phyloP scores from a whole-genome alignment of 495 filamentous ascomycete species.

The Tuber magnatum region DNA sequence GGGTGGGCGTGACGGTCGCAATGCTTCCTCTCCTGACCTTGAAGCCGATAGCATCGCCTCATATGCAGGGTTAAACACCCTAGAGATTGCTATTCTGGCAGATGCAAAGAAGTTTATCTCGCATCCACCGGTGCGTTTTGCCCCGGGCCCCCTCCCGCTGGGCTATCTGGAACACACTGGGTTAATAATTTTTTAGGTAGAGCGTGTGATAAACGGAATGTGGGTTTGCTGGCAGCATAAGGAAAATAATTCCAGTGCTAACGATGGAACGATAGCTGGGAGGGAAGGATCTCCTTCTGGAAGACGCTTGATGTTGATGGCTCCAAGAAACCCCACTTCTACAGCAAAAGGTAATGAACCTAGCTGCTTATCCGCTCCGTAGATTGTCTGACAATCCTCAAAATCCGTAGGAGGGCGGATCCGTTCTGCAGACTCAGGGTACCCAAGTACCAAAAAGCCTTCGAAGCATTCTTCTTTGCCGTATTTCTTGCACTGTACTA shows the following conservation, averaged over 20 bases:
- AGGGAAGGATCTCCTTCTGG: constrained; percentile 89
- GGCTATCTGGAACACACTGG: not conserved
- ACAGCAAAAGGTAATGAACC: constrained; percentile 55
- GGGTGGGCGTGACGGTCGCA: constrained; percentile 14
- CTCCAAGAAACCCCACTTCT: constrained; percentile 72
- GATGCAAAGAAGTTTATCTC: constrained; percentile 85
- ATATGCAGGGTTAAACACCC: constrained; percentile 71
- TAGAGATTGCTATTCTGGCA: constrained; percentile 86
- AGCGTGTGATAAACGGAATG: constrained; percentile 79
- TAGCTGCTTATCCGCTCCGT: not conserved
- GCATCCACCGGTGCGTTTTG: constrained; percentile 58
- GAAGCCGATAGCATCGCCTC: constrained; percentile 44
- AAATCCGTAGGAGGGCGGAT: constrained; percentile 54
- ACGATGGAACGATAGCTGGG: constrained; percentile 51
- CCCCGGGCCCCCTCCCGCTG: not conserved
- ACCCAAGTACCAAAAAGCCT: constrained; percentile 84
- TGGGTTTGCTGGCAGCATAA: constrained; percentile 14
- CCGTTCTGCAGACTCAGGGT: constrained; percentile 78
- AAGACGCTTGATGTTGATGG: constrained; percentile 68
- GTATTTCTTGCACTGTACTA: constrained; percentile 80
- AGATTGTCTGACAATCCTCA: not conserved
- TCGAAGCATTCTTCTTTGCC: constrained; percentile 80
- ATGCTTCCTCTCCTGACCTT: constrained; percentile 25
- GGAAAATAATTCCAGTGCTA: constrained; percentile 6
- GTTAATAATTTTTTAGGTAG: constrained; percentile 41